Conservation (phyloP, 495 filamentous ascomycete genomes). For the Alectoria sarmentosa region DNA sequence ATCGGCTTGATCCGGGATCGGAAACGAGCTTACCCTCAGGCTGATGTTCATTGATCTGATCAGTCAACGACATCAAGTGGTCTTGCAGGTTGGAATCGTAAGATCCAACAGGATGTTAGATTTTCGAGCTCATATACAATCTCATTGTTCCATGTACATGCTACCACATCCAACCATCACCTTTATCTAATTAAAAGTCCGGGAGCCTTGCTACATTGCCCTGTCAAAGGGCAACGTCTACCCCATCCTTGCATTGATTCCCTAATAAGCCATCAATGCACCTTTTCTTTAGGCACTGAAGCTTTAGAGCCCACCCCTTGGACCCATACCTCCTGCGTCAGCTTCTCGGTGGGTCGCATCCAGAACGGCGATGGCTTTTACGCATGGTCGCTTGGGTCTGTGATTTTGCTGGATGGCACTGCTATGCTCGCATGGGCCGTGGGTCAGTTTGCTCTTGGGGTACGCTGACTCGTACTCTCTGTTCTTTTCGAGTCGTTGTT, state of each 20-base stretch:
- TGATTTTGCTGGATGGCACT: background rate
- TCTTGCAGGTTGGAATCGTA: no score
- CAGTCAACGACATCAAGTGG: no score
- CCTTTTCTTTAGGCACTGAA: background rate
- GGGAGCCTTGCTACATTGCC: background rate
- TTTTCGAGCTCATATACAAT: no score
- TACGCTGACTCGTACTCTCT: background rate
- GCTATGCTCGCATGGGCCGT: no score
- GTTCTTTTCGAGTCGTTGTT: background rate
- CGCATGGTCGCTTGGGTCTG: background rate
- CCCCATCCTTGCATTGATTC: background rate
- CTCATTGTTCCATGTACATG: no score
- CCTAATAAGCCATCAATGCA: background rate
- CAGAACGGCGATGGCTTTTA: background rate
- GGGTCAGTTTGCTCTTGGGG: background rate
- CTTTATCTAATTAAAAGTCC: no score
- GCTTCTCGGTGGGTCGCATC: background rate
- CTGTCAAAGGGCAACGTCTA: background rate
- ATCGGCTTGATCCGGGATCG: no score
- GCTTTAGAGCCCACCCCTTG: background rate
- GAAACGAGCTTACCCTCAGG: no score
- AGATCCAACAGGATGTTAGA: no score
- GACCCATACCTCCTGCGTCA: background rate
- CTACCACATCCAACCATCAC: no score
- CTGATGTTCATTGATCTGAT: no score